Conservation (phyloP, 2,329 filamentous ascomycete genomes). For the Paecilomyces formosus region DNA sequence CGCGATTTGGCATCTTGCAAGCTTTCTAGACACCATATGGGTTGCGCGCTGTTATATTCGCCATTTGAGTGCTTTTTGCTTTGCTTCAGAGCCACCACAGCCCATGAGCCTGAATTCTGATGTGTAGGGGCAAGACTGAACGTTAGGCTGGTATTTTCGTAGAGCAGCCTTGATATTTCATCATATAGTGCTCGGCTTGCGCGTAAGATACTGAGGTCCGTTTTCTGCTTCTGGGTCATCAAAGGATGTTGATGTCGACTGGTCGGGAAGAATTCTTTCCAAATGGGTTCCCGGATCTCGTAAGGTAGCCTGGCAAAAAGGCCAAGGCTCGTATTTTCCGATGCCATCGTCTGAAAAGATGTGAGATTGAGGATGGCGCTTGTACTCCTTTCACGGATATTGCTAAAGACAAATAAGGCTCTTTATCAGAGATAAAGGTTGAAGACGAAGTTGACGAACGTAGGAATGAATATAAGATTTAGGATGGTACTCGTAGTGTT, state of each 20-base stretch:
- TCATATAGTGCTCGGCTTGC: neutral
- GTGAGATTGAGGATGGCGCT: neutral
- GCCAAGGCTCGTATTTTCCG: neutral
- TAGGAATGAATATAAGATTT: too few relatives aligned
- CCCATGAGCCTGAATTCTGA: neutral
- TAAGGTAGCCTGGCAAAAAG: conserved; percentile 4
- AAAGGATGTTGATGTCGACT: neutral
- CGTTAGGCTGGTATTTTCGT: neutral
- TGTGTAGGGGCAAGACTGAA: neutral
- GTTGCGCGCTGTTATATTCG: neutral
- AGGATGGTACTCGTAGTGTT: too few relatives aligned
- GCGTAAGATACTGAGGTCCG: neutral
- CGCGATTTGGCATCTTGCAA: neutral
- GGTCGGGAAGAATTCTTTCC: conserved; percentile 5
- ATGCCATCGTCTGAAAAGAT: neutral
- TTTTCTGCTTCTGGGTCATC: neutral
- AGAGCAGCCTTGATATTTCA: neutral
- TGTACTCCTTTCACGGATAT: too few relatives aligned
- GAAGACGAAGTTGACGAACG: too few relatives aligned
- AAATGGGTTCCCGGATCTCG: conserved; percentile 6
- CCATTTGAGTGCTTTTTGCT: neutral
- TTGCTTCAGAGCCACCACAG: neutral
- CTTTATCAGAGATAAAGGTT: too few relatives aligned
- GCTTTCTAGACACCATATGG: neutral
- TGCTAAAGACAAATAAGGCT: too few relatives aligned